Percentiles rank a stretch among this genome's conserved stretches.
These are phyloP conservation scores for Suhomyces kunorum DNA, from an alignment of 1,139 yeast genomes.

Conservation along the genomic window DNA sequence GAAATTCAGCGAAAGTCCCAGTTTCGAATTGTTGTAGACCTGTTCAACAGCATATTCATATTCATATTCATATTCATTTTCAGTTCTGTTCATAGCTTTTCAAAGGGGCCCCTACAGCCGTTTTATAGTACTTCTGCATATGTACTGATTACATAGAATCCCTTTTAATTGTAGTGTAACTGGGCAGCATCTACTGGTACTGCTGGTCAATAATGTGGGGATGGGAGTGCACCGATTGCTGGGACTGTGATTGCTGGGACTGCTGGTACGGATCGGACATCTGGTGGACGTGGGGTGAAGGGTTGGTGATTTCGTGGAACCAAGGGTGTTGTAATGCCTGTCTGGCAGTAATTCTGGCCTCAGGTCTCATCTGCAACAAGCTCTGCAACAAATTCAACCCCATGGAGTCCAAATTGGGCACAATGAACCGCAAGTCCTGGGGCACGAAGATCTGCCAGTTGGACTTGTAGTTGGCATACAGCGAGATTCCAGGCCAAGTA, in stretches of 20 bases:
- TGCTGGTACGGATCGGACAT: constrained; percentile 43
- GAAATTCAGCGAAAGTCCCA: constrained; percentile 21
- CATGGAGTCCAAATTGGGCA: constrained; percentile 76
- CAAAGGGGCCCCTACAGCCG: no score
- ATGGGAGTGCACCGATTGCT: constrained; percentile 16
- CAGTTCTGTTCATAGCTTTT: no score
- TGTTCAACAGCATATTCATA: background rate
- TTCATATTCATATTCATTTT: background rate
- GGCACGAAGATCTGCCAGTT: constrained; percentile 80
- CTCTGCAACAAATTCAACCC: constrained; percentile 78
- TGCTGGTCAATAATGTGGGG: constrained; percentile 15
- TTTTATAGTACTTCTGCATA: background rate
- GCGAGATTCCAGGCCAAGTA: constrained; percentile 93
- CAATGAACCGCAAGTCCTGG: constrained; percentile 75
- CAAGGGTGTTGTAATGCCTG: constrained; percentile 95
- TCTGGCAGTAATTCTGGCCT: constrained; percentile 83
- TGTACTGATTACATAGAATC: background rate
- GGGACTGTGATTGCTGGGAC: constrained; percentile 23
- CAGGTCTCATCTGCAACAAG: constrained; percentile 89
- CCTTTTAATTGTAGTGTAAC: background rate
- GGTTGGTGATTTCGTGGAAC: constrained; percentile 76
- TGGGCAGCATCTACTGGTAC: constrained; percentile 6
- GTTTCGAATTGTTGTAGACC: constrained; percentile 8
- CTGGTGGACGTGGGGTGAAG: constrained; percentile 39
- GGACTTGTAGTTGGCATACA: constrained; percentile 79